Evolutionary conservation across 192 early-diverging fungal genomes (phyloP).

Genomic region (Phycomyces blakesleeanus): DNA sequence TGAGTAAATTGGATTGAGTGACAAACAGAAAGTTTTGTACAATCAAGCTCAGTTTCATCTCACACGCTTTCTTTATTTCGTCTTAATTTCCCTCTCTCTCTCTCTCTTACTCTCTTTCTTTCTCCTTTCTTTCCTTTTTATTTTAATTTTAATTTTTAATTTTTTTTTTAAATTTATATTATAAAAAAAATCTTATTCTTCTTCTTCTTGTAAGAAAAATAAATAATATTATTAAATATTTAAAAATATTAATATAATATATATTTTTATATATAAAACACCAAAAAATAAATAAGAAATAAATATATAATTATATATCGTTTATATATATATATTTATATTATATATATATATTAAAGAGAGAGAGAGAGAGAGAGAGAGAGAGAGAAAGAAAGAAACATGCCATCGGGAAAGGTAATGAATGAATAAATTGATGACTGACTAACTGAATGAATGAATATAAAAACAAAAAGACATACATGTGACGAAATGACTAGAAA

Average conservation of each 20-base stretch:
- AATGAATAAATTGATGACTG: neutral
- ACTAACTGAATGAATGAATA: neutral
- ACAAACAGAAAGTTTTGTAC: no score
- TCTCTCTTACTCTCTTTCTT: slow-evolving; percentile 1
- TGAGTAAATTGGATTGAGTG: no score
- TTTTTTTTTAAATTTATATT: no score
- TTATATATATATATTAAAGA: no score
- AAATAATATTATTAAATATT: slow-evolving; percentile 14
- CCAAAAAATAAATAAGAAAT: neutral
- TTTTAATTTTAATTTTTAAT: no score
- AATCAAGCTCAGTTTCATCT: neutral
- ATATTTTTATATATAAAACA: no score
- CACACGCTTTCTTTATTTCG: slow-evolving; percentile 1
- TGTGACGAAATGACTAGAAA: neutral
- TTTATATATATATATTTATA: no score
- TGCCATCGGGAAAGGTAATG: slow-evolving; percentile 29
- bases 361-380: slow-evolving; percentile 5
- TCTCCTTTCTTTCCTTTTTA: neutral
- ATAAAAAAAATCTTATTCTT: no score
- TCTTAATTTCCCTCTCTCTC: slow-evolving; percentile 9
- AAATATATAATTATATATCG: no score
- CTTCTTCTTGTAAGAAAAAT: slow-evolving; percentile 24
- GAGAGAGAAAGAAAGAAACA: slow-evolving; percentile 12
- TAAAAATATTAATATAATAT: slow-evolving; percentile 24
- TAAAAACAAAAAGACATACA: no score